These are phyloP conservation scores for Trichophyton simii DNA, from an alignment of 2,329 filamentous ascomycete genomes.

Conservation along the genomic window DNA sequence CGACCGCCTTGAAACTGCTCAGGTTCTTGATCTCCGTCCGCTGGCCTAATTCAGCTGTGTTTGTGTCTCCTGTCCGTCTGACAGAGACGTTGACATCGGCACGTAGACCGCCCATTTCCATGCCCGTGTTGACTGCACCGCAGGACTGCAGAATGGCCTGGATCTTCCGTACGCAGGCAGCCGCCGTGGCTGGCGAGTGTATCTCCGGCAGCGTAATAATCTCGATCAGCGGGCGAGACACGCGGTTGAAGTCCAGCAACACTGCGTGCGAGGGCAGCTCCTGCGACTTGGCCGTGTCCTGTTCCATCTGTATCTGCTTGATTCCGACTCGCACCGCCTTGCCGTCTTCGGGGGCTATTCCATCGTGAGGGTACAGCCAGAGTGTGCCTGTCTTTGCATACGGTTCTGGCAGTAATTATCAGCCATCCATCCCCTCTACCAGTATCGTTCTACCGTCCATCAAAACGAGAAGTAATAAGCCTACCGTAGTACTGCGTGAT, in stretches of 20 bases:
- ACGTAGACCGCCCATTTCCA: slow-evolving; percentile 82
- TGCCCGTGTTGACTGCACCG: slow-evolving; percentile 76
- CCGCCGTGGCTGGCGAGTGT: slow-evolving; percentile 74
- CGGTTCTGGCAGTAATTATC: slow-evolving; percentile 32
- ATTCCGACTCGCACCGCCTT: slow-evolving; percentile 63
- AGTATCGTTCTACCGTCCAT: neutral
- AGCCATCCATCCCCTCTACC: neutral
- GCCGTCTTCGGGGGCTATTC: slow-evolving; percentile 62
- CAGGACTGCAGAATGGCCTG: slow-evolving; percentile 67
- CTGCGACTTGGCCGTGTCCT: slow-evolving; percentile 91
- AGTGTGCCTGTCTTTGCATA: slow-evolving; percentile 59
- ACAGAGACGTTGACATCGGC: slow-evolving; percentile 96
- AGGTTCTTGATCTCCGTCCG: slow-evolving; percentile 96
- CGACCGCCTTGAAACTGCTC: slow-evolving; percentile 85
- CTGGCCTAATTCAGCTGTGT: slow-evolving; percentile 57
- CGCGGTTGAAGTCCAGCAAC: slow-evolving; percentile 86
- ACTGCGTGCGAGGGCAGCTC: slow-evolving; percentile 60
- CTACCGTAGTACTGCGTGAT: slow-evolving; percentile 85
- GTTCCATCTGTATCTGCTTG: slow-evolving; percentile 91
- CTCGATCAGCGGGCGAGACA: slow-evolving; percentile 81
- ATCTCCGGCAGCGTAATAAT: slow-evolving; percentile 88
- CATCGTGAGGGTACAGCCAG: slow-evolving; percentile 60
- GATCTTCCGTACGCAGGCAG: slow-evolving; percentile 77
- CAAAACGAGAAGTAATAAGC: slow-evolving; percentile 17
- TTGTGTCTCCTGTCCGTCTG: slow-evolving; percentile 40